Percentiles rank a stretch among this genome's conserved stretches.
Conservation (phyloP, 495 filamentous ascomycete genomes). For the Talaromyces proteolyticus region DNA sequence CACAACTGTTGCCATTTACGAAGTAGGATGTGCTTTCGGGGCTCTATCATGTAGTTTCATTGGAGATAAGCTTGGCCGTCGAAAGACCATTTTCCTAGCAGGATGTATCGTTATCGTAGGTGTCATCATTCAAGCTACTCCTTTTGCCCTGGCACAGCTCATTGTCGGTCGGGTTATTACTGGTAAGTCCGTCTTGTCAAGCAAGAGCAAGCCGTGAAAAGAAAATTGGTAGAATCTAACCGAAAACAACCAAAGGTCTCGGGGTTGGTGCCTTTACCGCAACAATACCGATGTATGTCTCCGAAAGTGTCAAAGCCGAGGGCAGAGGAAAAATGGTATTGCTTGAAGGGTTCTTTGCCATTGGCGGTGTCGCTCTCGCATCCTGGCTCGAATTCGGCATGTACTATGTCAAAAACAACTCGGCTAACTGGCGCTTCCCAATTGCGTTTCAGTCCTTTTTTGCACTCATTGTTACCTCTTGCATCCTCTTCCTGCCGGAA, state of each 20-base stretch:
- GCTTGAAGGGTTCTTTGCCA: constrained; percentile 58
- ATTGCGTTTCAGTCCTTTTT: constrained; percentile 59
- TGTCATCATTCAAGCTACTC: constrained; percentile 13
- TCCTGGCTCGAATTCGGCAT: constrained; percentile 60
- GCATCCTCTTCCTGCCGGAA: constrained; percentile 53
- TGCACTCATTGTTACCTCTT: constrained; percentile 43
- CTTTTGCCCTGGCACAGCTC: constrained; percentile 16
- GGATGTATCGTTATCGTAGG: constrained; percentile 14
- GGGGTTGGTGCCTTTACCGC: constrained; percentile 51
- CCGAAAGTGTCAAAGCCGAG: constrained; percentile 57
- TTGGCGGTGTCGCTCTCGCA: constrained; percentile 52
- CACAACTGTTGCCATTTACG: constrained; percentile 34
- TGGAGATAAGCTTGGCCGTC: constrained; percentile 35
- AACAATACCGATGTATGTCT: constrained; percentile 52
- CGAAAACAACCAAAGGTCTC: constrained; percentile 29
- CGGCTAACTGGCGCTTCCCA: constrained; percentile 58
- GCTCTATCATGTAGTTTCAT: constrained; percentile 35
- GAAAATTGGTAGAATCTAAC: too few species aligned
- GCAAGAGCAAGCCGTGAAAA: too few species aligned
- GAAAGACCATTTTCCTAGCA: constrained; percentile 25
- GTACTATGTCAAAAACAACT: constrained; percentile 46
- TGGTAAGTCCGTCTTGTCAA: constrained; percentile 1
- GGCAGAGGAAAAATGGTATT: constrained; percentile 61
- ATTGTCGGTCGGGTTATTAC: constrained; percentile 14
- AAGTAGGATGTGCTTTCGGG: constrained; percentile 39